Evolutionary conservation across 2,329 filamentous ascomycete genomes (phyloP).

Genomic region (Pseudodiploospora longispora): DNA sequence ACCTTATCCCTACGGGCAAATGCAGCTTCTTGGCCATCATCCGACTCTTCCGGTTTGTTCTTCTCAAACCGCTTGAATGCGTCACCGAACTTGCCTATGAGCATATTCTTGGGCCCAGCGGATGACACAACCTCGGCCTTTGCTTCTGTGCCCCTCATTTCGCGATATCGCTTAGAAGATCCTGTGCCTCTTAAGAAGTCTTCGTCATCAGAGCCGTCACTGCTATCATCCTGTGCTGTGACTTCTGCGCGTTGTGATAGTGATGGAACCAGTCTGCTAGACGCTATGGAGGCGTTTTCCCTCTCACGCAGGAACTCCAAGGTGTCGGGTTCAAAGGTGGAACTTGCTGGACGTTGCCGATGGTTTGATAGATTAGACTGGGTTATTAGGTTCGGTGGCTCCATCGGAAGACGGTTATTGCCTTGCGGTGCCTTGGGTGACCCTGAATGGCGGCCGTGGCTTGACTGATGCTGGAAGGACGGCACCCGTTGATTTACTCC

Average conservation of each 20-base stretch:
- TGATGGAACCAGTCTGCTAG: constrained; percentile 17
- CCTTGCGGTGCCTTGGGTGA: constrained; percentile 12
- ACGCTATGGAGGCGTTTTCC: constrained; percentile 47
- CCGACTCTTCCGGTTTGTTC: constrained; percentile 25
- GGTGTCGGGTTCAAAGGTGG: constrained; percentile 69
- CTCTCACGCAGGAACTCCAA: constrained; percentile 74
- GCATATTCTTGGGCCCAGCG: constrained; percentile 68
- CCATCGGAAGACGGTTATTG: constrained; percentile 13
- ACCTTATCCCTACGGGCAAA: constrained; percentile 42
- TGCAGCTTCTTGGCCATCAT: constrained; percentile 29
- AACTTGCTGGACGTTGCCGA: constrained; percentile 68
- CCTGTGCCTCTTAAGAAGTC: constrained; percentile 57
- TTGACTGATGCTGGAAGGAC: constrained; percentile 15
- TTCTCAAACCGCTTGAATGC: constrained; percentile 88
- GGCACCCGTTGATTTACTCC: constrained; percentile 5
- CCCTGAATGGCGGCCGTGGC: constrained; percentile 4
- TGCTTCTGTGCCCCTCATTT: constrained; percentile 42
- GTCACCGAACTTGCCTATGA: constrained; percentile 86
- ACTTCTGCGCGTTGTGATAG: constrained; percentile 20
- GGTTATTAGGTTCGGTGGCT: constrained; percentile 12
- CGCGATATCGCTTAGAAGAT: constrained; percentile 56
- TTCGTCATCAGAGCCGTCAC: constrained; percentile 56
- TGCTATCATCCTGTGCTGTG: constrained; percentile 19
- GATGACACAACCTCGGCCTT: constrained; percentile 62
- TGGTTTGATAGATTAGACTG: constrained; percentile 24